Base-by-base conservation (phyloP, 2,329 filamentous ascomycete genomes). In the Endoconidiophora laricicola region DNA sequence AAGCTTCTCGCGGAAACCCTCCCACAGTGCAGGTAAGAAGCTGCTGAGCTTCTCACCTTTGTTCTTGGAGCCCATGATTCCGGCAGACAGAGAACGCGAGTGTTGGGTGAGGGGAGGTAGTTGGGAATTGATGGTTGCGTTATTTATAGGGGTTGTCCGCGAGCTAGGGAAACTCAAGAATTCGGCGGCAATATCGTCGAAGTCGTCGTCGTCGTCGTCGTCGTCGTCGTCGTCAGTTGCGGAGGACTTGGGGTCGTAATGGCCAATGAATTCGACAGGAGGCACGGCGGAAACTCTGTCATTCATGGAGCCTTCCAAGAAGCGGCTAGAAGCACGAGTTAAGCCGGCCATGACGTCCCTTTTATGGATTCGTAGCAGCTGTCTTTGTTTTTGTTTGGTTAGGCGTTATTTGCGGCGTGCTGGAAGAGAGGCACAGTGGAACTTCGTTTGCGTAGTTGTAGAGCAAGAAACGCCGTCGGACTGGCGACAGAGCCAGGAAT, bases 281-380 rank as follows among this genome's bases (percentile, higher is more conserved):
- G 86, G 86, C 53, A 71, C 74, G 52, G 77, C 73, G 59, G 83
- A 88, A 29, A 76, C 70, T 56, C 83, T 79, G 63, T 93, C 85
- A 59, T 81, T 86, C 84, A 94, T 90, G 59, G 82, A 90, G 39
- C 83, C 87, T 65, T 94, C 87, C 37, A 81, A 59, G 73, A 93
- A 69, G 65, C 78, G 61, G 67, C 76, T 68, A 33, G 51, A 33
- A 20, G 51, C 51, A n/a, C 51, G 51, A n/a, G 24, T 22, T 9
- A 53, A 38, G 12, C 51, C 51, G n/a, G 18, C 51, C 51, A 53
- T 53, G 37, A n/a, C 42, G 44, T 26, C 14, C 33, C 39, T 18
- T 47, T 47, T 52, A 38, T 46, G 39, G 22, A 22, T 20, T 10
- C 14, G 38, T 43, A 26, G 26, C 26, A 42, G 7, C 44, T 24